Percentiles rank a stretch among this genome's conserved stretches.
These are phyloP conservation scores for Bimuria novae-zelandiae DNA, from an alignment of 2,329 filamentous ascomycete genomes.

Conservation along the genomic window DNA sequence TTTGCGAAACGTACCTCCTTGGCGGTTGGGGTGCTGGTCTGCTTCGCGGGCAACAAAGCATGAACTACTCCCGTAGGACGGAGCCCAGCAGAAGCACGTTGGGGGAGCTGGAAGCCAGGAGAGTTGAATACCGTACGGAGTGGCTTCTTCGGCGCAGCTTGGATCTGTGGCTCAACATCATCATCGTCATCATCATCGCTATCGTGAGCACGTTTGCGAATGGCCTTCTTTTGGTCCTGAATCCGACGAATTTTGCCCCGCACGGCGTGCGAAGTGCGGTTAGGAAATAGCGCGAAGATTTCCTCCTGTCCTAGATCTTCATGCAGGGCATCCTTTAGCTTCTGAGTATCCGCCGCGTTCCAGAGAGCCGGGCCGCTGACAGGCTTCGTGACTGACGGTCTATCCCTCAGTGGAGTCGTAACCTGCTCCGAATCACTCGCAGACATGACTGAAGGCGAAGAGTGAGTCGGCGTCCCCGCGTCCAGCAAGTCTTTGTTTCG, in stretches of 20 bases:
- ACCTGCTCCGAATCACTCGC: not conserved
- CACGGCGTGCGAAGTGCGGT: not conserved
- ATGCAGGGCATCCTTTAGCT: not conserved
- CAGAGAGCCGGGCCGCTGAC: not conserved
- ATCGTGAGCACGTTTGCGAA: too few relatives aligned
- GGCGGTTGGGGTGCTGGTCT: too few relatives aligned
- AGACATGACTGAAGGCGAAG: not conserved
- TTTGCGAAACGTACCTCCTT: too few relatives aligned
- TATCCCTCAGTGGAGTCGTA: not conserved
- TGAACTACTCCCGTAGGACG: too few relatives aligned
- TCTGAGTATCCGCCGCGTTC: not conserved
- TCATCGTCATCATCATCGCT: too few relatives aligned
- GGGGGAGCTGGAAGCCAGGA: too few relatives aligned
- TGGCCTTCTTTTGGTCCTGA: too few relatives aligned
- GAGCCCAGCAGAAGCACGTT: too few relatives aligned
- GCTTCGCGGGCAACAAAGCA: too few relatives aligned
- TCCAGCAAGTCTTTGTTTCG: not conserved
- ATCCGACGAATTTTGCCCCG: not conserved
- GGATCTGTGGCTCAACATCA: too few relatives aligned
- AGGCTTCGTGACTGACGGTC: not conserved
- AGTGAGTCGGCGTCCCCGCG: not conserved
- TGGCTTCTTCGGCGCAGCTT: too few relatives aligned
- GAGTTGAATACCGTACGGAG: too few relatives aligned
- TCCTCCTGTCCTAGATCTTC: not conserved
- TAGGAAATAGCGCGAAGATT: not conserved